Evolutionary conservation across 768 basidiomycete genomes (phyloP).

Genomic region (Leccinum aurantiacum): DNA sequence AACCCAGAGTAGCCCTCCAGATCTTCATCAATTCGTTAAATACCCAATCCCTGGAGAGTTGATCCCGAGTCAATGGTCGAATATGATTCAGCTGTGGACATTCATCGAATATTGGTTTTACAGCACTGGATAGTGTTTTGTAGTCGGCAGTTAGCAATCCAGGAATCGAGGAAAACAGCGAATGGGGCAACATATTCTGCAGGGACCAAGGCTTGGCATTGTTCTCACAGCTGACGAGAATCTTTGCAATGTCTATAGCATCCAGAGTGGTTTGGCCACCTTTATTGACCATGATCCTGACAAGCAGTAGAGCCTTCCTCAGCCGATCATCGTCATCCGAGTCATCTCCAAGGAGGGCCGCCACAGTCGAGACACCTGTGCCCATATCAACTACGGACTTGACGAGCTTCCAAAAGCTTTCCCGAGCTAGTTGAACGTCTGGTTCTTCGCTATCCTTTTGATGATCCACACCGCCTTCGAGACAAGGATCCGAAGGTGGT

Average conservation of each 20-base stretch:
- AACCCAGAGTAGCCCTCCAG: slow-evolving; percentile 50
- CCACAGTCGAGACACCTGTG: slow-evolving; percentile 57
- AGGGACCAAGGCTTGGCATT: slow-evolving; percentile 43
- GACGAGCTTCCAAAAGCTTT: slow-evolving; percentile 50
- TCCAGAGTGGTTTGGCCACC: slow-evolving; percentile 52
- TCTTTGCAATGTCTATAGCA: slow-evolving; percentile 50
- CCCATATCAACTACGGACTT: slow-evolving; percentile 55
- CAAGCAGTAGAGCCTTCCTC: slow-evolving; percentile 46
- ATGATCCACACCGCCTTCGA: slow-evolving; percentile 27
- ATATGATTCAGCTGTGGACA: slow-evolving; percentile 55
- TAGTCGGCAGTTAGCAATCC: slow-evolving; percentile 57
- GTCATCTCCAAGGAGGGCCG: slow-evolving; percentile 48
- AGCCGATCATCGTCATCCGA: slow-evolving; percentile 42
- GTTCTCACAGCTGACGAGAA: slow-evolving; percentile 38
- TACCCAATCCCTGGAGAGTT: slow-evolving; percentile 53
- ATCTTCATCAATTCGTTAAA: slow-evolving; percentile 51
- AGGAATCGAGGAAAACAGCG: slow-evolving; percentile 56
- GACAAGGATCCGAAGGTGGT: slow-evolving; percentile 36
- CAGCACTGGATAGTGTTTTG: slow-evolving; percentile 42
- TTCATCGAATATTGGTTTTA: slow-evolving; percentile 54
- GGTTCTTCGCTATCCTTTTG: slow-evolving; percentile 21
- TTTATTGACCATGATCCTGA: slow-evolving; percentile 58
- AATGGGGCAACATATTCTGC: slow-evolving; percentile 48
- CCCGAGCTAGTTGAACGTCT: slow-evolving; percentile 30
- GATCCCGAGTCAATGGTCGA: slow-evolving; percentile 54